Percentiles rank a stretch among this genome's conserved stretches.
phyloP scores from a whole-genome alignment of 352 stramenopile species.

The Paralagenidium karlingii region DNA sequence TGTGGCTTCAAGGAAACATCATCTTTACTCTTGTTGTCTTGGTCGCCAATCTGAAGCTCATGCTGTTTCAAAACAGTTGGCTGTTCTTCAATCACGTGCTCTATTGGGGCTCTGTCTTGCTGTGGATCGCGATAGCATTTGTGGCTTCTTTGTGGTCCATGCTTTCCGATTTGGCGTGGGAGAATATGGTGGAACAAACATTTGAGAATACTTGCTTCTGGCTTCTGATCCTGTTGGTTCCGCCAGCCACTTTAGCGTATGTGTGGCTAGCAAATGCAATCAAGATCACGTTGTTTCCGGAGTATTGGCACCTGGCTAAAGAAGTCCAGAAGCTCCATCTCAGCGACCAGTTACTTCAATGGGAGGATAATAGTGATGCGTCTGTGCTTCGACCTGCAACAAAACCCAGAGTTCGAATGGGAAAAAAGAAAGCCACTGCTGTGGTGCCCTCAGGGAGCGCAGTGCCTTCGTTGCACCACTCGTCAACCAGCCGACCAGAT shows the following conservation, averaged over 20 bases:
- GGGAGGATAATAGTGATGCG: slow-evolving; percentile 48
- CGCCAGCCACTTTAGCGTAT: slow-evolving; percentile 32
- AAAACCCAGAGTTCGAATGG: slow-evolving; percentile 1
- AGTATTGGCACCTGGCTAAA: slow-evolving; percentile 73
- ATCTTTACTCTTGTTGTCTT: slow-evolving; percentile 72
- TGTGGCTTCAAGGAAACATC: slow-evolving; percentile 73
- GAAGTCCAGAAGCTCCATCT: slow-evolving; percentile 60
- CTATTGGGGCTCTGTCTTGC: slow-evolving; percentile 38
- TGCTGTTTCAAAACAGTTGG: slow-evolving; percentile 73
- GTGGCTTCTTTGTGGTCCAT: slow-evolving; percentile 32
- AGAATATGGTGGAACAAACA: slow-evolving; percentile 51
- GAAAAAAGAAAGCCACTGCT: slow-evolving; percentile 9
- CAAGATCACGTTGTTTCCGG: slow-evolving; percentile 45
- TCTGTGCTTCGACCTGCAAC: slow-evolving; percentile 27
- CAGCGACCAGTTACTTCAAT: slow-evolving; percentile 33
- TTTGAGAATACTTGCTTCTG: slow-evolving; percentile 42
- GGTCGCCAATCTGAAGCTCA: slow-evolving; percentile 63
- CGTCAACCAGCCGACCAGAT: slow-evolving; percentile 11
- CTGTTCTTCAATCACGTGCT: slow-evolving; percentile 49
- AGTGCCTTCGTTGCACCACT: slow-evolving; percentile 15
- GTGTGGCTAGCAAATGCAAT: slow-evolving; percentile 35
- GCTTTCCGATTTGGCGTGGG: slow-evolving; percentile 62
- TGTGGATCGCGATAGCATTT: slow-evolving; percentile 49
- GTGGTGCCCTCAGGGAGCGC: slow-evolving; percentile 2
- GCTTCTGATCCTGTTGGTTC: slow-evolving; percentile 38